These are phyloP conservation scores for Xylaria sp. DNA, from an alignment of 2,329 filamentous ascomycete genomes.

Conservation along the genomic window DNA sequence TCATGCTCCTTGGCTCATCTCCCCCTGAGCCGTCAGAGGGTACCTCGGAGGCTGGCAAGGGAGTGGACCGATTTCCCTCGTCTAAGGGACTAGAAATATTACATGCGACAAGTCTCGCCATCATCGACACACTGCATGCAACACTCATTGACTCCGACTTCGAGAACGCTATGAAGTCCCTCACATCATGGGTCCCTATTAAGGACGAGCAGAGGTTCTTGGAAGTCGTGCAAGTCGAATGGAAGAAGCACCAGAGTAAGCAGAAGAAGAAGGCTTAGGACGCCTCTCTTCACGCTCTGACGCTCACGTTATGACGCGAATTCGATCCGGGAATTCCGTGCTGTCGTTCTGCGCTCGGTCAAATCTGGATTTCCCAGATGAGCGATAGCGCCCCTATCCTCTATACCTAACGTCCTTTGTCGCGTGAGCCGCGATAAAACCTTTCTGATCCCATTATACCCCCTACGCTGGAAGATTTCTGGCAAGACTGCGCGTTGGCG, in stretches of 20 bases:
- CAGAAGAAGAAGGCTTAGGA: conserved; percentile 54
- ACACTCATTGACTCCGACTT: conserved; percentile 94
- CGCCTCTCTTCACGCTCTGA: conserved; percentile 34
- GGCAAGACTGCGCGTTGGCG: conserved; percentile 28
- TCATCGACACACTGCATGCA: conserved; percentile 90
- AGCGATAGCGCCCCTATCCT: conserved; percentile 1
- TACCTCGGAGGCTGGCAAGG: conserved; percentile 37
- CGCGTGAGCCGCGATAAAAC: conserved; percentile 40
- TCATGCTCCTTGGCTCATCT: conserved; percentile 89
- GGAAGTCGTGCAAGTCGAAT: conserved; percentile 88
- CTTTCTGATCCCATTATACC: conserved; percentile 33
- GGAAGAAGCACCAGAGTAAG: conserved; percentile 71
- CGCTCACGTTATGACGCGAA: conserved; percentile 20
- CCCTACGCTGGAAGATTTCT: conserved; percentile 17
- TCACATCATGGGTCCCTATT: conserved; percentile 93
- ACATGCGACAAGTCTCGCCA: conserved; percentile 87
- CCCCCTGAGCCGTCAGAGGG: conserved; percentile 54
- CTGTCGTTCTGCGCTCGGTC: conserved; percentile 2
- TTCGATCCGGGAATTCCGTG: conserved; percentile 5
- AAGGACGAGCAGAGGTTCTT: conserved; percentile 94
- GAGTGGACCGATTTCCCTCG: conserved; percentile 48
- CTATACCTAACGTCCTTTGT: conserved; percentile 22
- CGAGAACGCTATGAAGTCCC: conserved; percentile 96
- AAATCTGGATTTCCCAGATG: neutral
- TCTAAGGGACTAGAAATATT: conserved; percentile 83